Conservation (phyloP, 148 eudicot species). For the Fagopyrum homotropicum region DNA sequence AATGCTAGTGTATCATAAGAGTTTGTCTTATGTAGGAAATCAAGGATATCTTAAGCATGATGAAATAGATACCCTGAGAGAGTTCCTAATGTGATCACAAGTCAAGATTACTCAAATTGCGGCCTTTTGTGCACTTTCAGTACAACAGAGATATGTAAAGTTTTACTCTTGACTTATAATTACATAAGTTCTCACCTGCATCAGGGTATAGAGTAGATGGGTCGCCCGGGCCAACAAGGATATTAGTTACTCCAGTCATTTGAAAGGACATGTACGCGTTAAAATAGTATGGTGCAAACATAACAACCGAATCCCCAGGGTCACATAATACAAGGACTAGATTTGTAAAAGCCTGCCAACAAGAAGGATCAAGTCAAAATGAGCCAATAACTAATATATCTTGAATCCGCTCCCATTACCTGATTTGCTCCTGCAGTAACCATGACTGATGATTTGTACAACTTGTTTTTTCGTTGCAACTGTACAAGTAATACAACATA, state of each 20-base stretch:
- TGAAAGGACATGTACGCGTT: slow-evolving; percentile 99
- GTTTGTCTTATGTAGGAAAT: too few relatives aligned
- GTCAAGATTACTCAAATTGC: too few relatives aligned
- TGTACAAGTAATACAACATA: slow-evolving; percentile 24
- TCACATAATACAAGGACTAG: slow-evolving; percentile 93
- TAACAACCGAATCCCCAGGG: slow-evolving; percentile 95
- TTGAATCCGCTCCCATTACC: slow-evolving; percentile 25
- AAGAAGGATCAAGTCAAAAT: background rate
- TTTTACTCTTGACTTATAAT: too few relatives aligned
- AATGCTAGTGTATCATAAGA: too few relatives aligned
- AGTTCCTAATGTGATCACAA: too few relatives aligned
- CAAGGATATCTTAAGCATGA: too few relatives aligned
- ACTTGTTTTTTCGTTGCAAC: slow-evolving; percentile 60
- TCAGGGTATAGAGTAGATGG: slow-evolving; percentile 79
- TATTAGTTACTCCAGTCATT: slow-evolving; percentile 93
- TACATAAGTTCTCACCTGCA: slow-evolving; percentile 50
- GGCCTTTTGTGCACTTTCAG: too few relatives aligned
- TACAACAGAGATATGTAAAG: too few relatives aligned
- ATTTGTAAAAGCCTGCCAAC: slow-evolving; percentile 77
- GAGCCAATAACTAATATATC: background rate
- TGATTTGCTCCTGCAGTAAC: slow-evolving; percentile 99
- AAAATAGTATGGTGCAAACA: slow-evolving; percentile 99
- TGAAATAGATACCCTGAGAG: too few relatives aligned
- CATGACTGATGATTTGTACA: slow-evolving; percentile 78
- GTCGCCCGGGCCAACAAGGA: slow-evolving; percentile 90